Evolutionary conservation across 805 yeast species (phyloP), one percentile per base, ranked within the genome.

Genomic region (Pichia thaimueangensis): DNA sequence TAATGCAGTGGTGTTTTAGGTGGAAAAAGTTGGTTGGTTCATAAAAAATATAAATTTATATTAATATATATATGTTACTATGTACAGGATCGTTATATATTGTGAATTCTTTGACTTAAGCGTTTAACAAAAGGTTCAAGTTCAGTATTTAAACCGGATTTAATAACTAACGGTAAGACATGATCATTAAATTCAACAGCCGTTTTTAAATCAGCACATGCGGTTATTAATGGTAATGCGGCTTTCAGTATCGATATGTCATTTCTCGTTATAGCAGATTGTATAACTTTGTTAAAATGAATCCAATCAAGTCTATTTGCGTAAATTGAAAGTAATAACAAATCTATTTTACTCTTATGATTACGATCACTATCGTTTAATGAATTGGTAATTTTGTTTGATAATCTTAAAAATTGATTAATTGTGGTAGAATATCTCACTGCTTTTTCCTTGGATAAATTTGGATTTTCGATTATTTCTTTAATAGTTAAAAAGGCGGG

Each of bases 401-500:
- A 40, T 15, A 36, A 13, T 13, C 15, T 22, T 23, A 39, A 19
- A 10, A 43, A 11, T 13, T 42, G 23, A 20, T 41, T 35, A 6
- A 49, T 24, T 27, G 35, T 17, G 21, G 30, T 30, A 38, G 53
- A 43, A 37, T 47, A 39, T n/a, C 22, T 35, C 22, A 47, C 34
- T 7, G 23, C 24, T 15, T 30, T 17, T 21, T 30, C 32, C 7
- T 34, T 22, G 20, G 12, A 13, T n/a, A 30, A 15, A 13, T 36
- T 16, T 11, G 28, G 36, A 16, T 25, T 39, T 30, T 30, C 41
- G 12, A 35, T 11, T 4, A 42, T 21, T 32, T 44, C 43, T 21
- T 40, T 45, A 9, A 57, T 33, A 1, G 55, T 49, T 11, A 51
- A 19, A 30, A 60, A 60, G 1, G 43, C 27, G 3, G 45, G 37